Evolutionary conservation across 75 land plant genomes (phyloP), one percentile per base, ranked within the genome.

Genomic region (Pinus albicaulis): DNA sequence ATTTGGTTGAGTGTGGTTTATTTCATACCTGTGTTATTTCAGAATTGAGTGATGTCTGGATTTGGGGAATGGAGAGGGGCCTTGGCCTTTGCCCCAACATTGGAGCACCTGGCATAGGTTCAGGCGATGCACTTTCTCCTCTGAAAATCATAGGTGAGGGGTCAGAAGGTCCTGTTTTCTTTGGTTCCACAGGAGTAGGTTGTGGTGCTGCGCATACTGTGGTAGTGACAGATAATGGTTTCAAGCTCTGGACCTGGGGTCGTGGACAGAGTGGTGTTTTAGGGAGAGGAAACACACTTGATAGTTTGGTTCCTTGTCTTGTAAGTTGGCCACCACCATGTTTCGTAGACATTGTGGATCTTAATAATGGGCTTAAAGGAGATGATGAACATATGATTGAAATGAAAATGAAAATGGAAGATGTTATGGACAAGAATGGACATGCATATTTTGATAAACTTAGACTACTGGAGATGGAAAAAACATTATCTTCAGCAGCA

Each of bases 31-130:
- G 86, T 75, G 90, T 88, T 38, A 90, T 91, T 58, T 84, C 90
- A 25, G 84, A 85, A 2, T 81, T 77, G 60, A 90, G 96, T 48
- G 83, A 80, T 59, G 90, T 92, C 31, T 94, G 96, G 96, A 79
- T 84, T 28, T 94, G 96, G 96, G 94, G 96, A 44, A 94, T 94
- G 96, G 94, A 91, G 79, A 89, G 77, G 61, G 96, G 96, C 20
- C 86, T 89, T 71, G 96, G 96, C 36, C 76, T 91, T 4, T 93
- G 96, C 74, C 96, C 96, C 13, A 88, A 92, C 75, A 84, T 91
- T 38, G 84, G 86, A 62, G 84, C 85, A 25, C 80, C 82, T 11
- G 90, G 89, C 61, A 24, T 76, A 2, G 88, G 84, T 58, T 55
- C 81, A 24, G 96, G 96, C 4, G 96, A 94, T 80, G 92, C 94